Evolutionary conservation across 2,329 filamentous ascomycete species (phyloP).

Genomic region (Sporothrix humicola): DNA sequence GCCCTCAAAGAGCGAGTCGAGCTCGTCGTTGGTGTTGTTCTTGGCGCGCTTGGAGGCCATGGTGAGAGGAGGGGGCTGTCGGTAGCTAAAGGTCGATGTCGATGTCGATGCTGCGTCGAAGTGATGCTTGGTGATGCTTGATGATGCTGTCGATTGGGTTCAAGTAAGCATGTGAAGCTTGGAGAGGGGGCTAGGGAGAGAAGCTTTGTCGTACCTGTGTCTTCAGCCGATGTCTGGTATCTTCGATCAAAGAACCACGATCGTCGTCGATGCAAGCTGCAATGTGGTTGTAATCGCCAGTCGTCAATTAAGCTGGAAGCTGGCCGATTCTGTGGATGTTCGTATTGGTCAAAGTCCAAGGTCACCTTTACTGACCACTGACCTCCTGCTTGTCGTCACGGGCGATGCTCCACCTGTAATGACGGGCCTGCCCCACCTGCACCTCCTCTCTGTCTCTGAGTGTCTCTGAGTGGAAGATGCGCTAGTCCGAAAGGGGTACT

Average conservation of each 20-base stretch:
- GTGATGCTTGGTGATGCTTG: background rate
- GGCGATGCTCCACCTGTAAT: constrained; percentile 30
- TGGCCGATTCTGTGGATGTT: too few relatives aligned
- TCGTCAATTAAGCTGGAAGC: too few relatives aligned
- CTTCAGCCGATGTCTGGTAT: too few relatives aligned
- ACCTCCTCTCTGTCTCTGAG: background rate
- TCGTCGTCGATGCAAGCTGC: too few relatives aligned
- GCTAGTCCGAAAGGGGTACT: background rate
- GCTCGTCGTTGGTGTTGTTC: constrained; percentile 61
- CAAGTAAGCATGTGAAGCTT: constrained; percentile 23
- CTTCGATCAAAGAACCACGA: too few relatives aligned
- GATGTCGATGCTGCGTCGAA: background rate
- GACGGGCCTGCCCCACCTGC: constrained; percentile 29
- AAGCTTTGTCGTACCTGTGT: background rate
- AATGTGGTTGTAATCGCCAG: too few relatives aligned
- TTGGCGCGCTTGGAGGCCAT: constrained; percentile 67
- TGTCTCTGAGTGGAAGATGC: too few relatives aligned
- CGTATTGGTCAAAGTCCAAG: too few relatives aligned
- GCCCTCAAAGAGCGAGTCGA: constrained; percentile 69
- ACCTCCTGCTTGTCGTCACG: constrained; percentile 33
- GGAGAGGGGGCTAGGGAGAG: too few relatives aligned
- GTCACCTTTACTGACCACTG: background rate
- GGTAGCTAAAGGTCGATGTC: background rate
- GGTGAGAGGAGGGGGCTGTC: constrained; percentile 35
- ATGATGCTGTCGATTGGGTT: background rate